Evolutionary conservation across 345 rosid genomes (phyloP).

Genomic region (Chamaenerion angustifolium): DNA sequence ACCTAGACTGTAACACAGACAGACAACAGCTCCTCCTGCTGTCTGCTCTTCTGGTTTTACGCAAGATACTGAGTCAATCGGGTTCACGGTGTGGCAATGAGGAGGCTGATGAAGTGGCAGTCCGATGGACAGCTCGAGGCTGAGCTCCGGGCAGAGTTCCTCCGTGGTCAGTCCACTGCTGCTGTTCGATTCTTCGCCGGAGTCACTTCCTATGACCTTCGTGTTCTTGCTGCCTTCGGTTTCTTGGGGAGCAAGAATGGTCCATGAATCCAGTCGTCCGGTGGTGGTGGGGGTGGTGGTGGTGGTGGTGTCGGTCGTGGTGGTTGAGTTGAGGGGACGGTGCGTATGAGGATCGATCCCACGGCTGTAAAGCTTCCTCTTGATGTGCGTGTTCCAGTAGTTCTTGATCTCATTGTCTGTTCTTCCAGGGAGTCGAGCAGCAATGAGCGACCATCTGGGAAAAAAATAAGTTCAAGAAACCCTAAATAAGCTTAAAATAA

Average conservation of each 20-base stretch:
- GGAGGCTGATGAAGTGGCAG: constrained; percentile 4
- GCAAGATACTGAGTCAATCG: neutral
- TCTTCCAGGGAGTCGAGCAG: constrained; percentile 67
- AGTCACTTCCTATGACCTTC: neutral
- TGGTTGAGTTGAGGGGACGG: constrained; percentile 10
- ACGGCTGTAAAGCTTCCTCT: constrained; percentile 53
- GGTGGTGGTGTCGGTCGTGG: no score
- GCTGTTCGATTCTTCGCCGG: constrained; percentile 1
- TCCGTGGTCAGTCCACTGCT: constrained; percentile 12
- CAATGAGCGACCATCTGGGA: constrained; percentile 59
- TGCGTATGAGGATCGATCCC: constrained; percentile 70
- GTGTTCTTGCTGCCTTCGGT: no score
- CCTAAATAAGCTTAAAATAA: no score
- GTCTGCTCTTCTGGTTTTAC: neutral
- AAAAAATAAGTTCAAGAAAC: no score
- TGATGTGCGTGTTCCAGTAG: constrained; percentile 83
- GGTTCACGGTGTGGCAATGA: neutral
- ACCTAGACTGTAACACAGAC: constrained; percentile 3
- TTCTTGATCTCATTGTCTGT: constrained; percentile 80
- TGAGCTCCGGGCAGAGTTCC: constrained; percentile 8
- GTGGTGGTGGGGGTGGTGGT: neutral
- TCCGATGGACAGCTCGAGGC: constrained; percentile 23
- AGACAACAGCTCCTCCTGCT: neutral
- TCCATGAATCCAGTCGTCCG: neutral
- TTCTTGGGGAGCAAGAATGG: neutral